Evolutionary conservation across 75 land plant genomes (phyloP), one percentile per base, ranked within the genome.

Genomic region (Pseudotsuga menziesii): DNA sequence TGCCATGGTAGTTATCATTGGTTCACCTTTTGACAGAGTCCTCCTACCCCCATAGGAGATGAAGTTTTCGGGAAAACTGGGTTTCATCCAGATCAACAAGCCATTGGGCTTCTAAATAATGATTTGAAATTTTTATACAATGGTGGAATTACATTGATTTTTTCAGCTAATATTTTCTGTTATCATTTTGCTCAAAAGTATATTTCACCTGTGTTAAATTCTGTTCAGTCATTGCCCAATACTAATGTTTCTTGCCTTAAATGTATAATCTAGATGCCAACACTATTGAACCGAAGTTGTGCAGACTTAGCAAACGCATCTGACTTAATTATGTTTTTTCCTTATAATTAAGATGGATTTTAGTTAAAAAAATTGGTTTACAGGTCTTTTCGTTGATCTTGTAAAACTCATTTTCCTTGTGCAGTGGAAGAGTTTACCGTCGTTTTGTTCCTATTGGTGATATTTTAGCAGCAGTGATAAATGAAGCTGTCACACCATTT

Each of bases 401-500:
- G 48, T 44, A 44, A 44, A 44, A 44, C 48, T 44, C 8, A 44
- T 44, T 44, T 58, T 57, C 79, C n/a, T 73, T 35, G 54, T 76
- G 58, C 74, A 92, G 93, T 83, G 90, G 97, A 59, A 89, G 78
- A 62, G 75, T 85, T 55, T 15, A 56, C 19, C 87, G 98, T 5
- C 83, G 85, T 11, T 97, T 97, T 84, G 80, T 97, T 66, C 98
- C 99, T 4, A 71, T 87, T 59, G 81, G 83, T 58, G 85, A 88
- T 79, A 86, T 97, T 82, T 60, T 94, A 72, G 87, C 86, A 78
- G 95, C 99, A 29, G 93, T 94, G 3, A 82, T 97, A 20, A 89
- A 88, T 77, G 99, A 97, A 76, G 89, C 91, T 74, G 95, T 97
- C 27, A 94, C 98, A 13, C 98, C 99, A 16, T 83, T 90, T 25